Percentiles rank a stretch among this genome's conserved stretches.
These are phyloP conservation scores for Calvatia gigantea DNA, from an alignment of 768 basidiomycete genomes.

Conservation along the genomic window DNA sequence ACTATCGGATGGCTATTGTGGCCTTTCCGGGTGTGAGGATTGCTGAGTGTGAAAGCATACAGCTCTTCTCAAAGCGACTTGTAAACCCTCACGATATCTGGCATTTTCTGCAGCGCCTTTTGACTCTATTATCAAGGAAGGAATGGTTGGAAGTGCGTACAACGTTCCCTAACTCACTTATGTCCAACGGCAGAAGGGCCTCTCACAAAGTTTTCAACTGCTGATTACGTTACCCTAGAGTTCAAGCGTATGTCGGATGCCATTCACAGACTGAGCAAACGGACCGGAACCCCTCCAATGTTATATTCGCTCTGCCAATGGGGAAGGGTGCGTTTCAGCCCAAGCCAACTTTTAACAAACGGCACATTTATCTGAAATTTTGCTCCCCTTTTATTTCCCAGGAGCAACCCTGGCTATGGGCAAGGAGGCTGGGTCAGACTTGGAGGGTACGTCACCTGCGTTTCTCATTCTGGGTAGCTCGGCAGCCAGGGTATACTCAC, in stretches of 20 bases:
- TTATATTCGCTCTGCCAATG: slow-evolving; percentile 65
- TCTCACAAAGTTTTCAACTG: background rate
- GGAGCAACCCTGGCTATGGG: slow-evolving; percentile 67
- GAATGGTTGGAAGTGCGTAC: slow-evolving; percentile 50
- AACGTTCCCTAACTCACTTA: background rate
- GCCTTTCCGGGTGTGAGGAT: background rate
- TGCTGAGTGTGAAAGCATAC: slow-evolving; percentile 1
- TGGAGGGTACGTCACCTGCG: slow-evolving; percentile 48
- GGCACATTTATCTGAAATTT: background rate
- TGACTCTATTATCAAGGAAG: slow-evolving; percentile 51
- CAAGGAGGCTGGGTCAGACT: slow-evolving; percentile 52
- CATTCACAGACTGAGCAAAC: slow-evolving; percentile 43
- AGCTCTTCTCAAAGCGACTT: slow-evolving; percentile 10
- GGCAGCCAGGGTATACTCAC: too few species aligned
- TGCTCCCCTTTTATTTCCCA: slow-evolving; percentile 19
- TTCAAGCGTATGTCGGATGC: slow-evolving; percentile 61
- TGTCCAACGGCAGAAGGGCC: background rate
- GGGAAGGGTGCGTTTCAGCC: slow-evolving; percentile 47
- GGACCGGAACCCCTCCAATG: slow-evolving; percentile 50
- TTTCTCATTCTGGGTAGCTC: background rate
- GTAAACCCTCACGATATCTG: too few species aligned
- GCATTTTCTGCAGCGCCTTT: slow-evolving; percentile 48
- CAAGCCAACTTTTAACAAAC: background rate
- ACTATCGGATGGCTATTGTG: slow-evolving; percentile 15
- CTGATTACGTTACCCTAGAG: slow-evolving; percentile 31